Evolutionary conservation across 2,329 filamentous ascomycete species (phyloP), one percentile per base, ranked within the genome.

Genomic region (Pseudogymnoascus sp.): DNA sequence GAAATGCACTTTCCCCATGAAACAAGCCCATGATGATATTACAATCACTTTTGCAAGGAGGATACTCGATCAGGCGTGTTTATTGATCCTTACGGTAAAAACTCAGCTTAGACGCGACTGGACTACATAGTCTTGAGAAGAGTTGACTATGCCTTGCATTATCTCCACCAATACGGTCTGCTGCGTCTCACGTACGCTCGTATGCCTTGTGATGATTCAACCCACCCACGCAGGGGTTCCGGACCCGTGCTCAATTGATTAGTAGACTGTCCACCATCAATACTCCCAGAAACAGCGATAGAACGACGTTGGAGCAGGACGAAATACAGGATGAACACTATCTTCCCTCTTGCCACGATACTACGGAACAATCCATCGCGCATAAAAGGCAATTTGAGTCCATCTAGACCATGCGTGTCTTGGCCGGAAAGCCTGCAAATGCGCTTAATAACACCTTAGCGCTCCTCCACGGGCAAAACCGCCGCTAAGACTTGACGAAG

Each of bases 401-500:
- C 46, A 53, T 31, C 25, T 23, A 16, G 46, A 18, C 25, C 25
- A 53, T 53, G 46, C 28, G 3, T 31, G 28, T 11, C 46, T 53
- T 53, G n/a, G 46, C 46, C 46, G 46, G 14, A 31, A 53, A 53
- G 25, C 14, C 46, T 31, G 46, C 25, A 31, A 31, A 53, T 53
- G 46, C 46, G 46, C 46, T 53, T 53, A 53, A 53, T 53, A 53
- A 31, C 25, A 31, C n/a, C 8, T 53, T 53, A 53, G 46, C 46
- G 46, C 25, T 2, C 14, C 25, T 49, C 2, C 14, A 53, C n/a
- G 46, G 46, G 25, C 25, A 53, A 53, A 31, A 53, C 46, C 46
- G 46, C 46, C 46, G 46, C 46, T 53, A 53, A 31, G 23, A 53
- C 12, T 5, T 28, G 14, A 49, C 12, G 43, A 49, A 49, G 43